A percentile compares a stretch with the other conserved stretches of the same genome.
phyloP scores from a whole-genome alignment of 106 monocot species.

The Dioscorea zingiberensis region DNA sequence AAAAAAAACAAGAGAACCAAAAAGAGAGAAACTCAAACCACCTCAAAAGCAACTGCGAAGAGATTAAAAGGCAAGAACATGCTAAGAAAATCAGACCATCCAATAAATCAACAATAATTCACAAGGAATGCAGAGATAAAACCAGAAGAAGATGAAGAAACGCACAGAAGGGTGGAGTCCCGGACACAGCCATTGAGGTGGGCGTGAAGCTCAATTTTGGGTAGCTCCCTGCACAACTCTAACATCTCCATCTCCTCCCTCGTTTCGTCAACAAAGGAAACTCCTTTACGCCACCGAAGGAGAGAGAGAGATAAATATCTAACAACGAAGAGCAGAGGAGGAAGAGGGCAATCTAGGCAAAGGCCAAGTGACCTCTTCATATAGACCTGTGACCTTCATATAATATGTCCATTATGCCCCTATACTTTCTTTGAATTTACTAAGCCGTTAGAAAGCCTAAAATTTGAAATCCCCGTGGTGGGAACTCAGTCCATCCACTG shows the following conservation, averaged over 20 bases:
- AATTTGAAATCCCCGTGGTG: neutral
- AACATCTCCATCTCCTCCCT: constrained; percentile 28
- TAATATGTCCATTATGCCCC: neutral
- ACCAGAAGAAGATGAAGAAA: too few relatives aligned
- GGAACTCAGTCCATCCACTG: neutral
- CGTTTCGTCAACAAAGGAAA: neutral
- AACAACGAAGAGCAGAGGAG: too few relatives aligned
- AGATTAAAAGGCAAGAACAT: too few relatives aligned
- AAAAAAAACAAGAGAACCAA: too few relatives aligned
- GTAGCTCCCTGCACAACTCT: constrained; percentile 61
- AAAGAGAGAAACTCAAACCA: too few relatives aligned
- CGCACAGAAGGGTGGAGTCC: constrained; percentile 86
- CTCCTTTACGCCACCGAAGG: neutral
- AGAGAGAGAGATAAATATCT: too few relatives aligned
- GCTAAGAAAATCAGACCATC: too few relatives aligned
- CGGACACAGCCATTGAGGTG: constrained; percentile 96
- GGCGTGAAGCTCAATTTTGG: constrained; percentile 95
- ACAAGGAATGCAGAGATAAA: too few relatives aligned
- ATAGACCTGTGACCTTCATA: neutral
- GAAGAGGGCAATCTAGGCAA: neutral
- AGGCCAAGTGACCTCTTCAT: neutral
- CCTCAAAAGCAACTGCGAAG: too few relatives aligned
- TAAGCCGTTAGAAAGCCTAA: neutral
- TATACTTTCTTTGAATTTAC: neutral
- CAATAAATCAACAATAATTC: too few relatives aligned